These are phyloP conservation scores for Salix udensis DNA, from an alignment of 345 rosid species.

Conservation along the genomic window DNA sequence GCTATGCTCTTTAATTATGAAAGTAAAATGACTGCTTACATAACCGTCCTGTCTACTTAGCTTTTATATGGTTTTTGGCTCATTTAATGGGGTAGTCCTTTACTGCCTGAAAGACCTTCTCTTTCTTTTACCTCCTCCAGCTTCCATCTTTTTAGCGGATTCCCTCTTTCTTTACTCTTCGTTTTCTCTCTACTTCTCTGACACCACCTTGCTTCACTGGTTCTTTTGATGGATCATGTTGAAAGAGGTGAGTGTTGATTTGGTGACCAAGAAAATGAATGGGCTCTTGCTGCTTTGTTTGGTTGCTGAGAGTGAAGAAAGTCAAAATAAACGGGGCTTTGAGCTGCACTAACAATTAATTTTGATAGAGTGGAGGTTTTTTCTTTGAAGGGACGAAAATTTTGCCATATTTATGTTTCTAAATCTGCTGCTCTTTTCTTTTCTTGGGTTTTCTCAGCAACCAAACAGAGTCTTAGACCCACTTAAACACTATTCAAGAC, in stretches of 20 bases:
- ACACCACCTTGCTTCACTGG: constrained; percentile 8
- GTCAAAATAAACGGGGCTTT: not conserved
- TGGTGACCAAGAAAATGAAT: not conserved
- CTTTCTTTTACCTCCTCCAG: not conserved
- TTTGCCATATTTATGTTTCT: constrained; percentile 5
- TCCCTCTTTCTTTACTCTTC: not conserved
- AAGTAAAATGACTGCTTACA: constrained; percentile 12
- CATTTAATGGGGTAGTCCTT: constrained; percentile 46
- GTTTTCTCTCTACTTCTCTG: not conserved
- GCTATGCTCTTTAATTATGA: not conserved
- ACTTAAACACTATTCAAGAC: not conserved
- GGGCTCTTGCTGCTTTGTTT: constrained; percentile 17
- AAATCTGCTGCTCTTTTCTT: not conserved
- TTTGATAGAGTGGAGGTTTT: constrained; percentile 2
- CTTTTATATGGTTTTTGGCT: constrained; percentile 8
- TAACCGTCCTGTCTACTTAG: constrained; percentile 22
- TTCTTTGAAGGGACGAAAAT: not conserved
- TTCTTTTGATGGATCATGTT: constrained; percentile 44
- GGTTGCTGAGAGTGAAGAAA: constrained; percentile 11
- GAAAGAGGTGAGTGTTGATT: constrained; percentile 17
- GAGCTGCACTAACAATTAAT: not conserved
- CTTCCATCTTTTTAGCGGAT: not conserved
- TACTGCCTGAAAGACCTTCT: constrained; percentile 17
- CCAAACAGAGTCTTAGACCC: constrained; percentile 5
- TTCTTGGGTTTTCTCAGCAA: constrained; percentile 16